These are phyloP conservation scores for Mycena venus DNA, from an alignment of 768 basidiomycete species.

Conservation along the genomic window DNA sequence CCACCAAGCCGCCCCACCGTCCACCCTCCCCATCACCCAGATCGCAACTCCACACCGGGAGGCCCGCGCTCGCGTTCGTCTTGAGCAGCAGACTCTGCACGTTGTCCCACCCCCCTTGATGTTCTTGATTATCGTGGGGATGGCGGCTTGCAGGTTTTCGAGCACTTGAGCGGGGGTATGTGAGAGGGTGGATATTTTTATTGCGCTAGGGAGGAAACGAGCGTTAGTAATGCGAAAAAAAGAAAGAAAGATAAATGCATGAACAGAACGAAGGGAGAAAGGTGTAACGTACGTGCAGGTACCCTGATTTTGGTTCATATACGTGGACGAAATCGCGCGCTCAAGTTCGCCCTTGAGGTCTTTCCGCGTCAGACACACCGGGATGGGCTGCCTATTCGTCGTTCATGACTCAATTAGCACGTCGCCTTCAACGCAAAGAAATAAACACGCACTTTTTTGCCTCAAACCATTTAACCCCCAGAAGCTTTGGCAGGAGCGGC, in stretches of 20 bases:
- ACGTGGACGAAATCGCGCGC: slow-evolving; percentile 92
- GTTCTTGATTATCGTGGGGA: slow-evolving; percentile 79
- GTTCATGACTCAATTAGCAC: slow-evolving; percentile 17
- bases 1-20: slow-evolving; percentile 68
- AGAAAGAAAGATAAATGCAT: background rate
- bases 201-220: slow-evolving; percentile 64
- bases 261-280: background rate
- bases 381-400: slow-evolving; percentile 97
- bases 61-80: slow-evolving; percentile 82
- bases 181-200: slow-evolving; percentile 84
- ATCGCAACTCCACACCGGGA: slow-evolving; percentile 93
- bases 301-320: slow-evolving; percentile 95
- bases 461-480: slow-evolving; percentile 93
- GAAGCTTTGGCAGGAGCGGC: slow-evolving; percentile 86
- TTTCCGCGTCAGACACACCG: slow-evolving; percentile 89
- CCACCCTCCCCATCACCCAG: slow-evolving; percentile 73
- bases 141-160: slow-evolving; percentile 81
- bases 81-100: slow-evolving; percentile 92
- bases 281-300: slow-evolving; percentile 83
- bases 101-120: slow-evolving; percentile 93
- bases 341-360: slow-evolving; percentile 95
- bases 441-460: slow-evolving; percentile 87
- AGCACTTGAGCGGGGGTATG: slow-evolving; percentile 82
- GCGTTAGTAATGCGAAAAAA: background rate
- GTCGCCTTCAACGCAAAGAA: background rate